These are phyloP conservation scores for Alloteropsis semialata DNA, from an alignment of 176 grass and related monocot species.

Conservation along the genomic window DNA sequence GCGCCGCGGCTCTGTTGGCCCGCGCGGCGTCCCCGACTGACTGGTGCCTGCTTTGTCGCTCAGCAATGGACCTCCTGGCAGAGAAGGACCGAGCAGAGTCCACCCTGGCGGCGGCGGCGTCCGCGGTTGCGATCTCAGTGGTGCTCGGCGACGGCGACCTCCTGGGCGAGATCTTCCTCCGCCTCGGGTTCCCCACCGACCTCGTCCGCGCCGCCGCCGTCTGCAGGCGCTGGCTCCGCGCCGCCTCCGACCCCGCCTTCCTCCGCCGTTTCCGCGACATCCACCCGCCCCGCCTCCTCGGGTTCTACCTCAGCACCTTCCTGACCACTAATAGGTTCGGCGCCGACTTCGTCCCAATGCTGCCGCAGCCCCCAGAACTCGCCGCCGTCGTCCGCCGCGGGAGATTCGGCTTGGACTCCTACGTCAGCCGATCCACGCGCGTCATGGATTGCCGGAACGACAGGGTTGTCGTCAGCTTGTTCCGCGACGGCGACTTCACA, in stretches of 20 bases:
- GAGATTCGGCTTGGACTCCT: not conserved
- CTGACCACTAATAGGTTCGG: not conserved
- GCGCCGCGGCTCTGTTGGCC: not conserved
- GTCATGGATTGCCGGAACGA: not conserved
- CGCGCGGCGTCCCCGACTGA: not conserved
- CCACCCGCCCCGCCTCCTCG: conserved; percentile 2
- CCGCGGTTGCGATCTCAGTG: not conserved
- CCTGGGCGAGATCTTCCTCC: conserved; percentile 4
- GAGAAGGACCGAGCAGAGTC: not conserved
- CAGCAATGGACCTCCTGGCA: not conserved
- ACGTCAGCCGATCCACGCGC: not conserved
- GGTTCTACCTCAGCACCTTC: not conserved
- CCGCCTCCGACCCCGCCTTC: conserved; percentile 1
- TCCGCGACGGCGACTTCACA: not conserved
- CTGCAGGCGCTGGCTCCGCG: not conserved
- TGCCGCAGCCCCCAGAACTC: not conserved
- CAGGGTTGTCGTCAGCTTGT: not conserved
- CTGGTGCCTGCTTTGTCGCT: not conserved
- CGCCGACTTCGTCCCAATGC: not conserved
- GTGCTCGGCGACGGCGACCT: conserved; percentile 11
- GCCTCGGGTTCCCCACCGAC: not conserved
- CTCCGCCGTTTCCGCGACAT: conserved; percentile 5
- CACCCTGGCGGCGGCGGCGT: not conserved
- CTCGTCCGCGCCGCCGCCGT: conserved; percentile 12
- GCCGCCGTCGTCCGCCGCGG: not conserved